phyloP scores from a whole-genome alignment of 2,329 filamentous ascomycete species.

The Coniella vitis region DNA sequence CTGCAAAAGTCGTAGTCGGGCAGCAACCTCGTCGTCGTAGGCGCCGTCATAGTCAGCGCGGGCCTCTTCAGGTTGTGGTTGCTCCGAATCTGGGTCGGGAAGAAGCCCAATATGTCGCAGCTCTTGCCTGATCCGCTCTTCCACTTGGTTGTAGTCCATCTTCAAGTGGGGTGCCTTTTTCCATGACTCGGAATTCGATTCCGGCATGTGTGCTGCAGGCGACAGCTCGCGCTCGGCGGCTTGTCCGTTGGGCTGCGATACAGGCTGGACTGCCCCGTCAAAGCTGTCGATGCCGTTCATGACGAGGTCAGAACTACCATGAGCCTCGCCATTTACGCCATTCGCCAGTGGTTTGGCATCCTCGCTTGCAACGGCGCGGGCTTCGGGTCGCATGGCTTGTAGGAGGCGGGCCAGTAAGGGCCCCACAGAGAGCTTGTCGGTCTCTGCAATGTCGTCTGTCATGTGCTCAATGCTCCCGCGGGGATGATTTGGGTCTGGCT shows the following conservation, averaged over 20 bases:
- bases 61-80: slow-evolving; percentile 10
- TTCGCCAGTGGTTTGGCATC: slow-evolving; percentile 53
- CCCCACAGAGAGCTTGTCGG: slow-evolving; percentile 81
- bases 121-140: slow-evolving; percentile 87
- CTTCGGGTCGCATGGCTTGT: slow-evolving; percentile 73
- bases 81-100: slow-evolving; percentile 33
- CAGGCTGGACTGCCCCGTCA: slow-evolving; percentile 25
- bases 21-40: slow-evolving; percentile 90
- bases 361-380: slow-evolving; percentile 36
- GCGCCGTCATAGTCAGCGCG: slow-evolving; percentile 77
- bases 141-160: slow-evolving; percentile 77
- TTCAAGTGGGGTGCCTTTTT: slow-evolving; percentile 70
- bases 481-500: slow-evolving; percentile 70
- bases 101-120: slow-evolving; percentile 86
- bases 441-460: slow-evolving; percentile 79
- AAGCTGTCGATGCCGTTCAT: slow-evolving; percentile 47
- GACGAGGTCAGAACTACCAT: slow-evolving; percentile 42
- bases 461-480: slow-evolving; percentile 82
- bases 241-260: slow-evolving; percentile 12
- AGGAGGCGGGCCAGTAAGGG: slow-evolving; percentile 79
- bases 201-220: slow-evolving; percentile 72
- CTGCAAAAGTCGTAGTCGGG: slow-evolving; percentile 80
- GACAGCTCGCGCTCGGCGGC: slow-evolving; percentile 37
- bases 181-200: slow-evolving; percentile 69
- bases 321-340: slow-evolving; percentile 35